These are phyloP conservation scores for Spathaspora hagerdaliae DNA, from an alignment of 805 yeast genomes.

Conservation along the genomic window DNA sequence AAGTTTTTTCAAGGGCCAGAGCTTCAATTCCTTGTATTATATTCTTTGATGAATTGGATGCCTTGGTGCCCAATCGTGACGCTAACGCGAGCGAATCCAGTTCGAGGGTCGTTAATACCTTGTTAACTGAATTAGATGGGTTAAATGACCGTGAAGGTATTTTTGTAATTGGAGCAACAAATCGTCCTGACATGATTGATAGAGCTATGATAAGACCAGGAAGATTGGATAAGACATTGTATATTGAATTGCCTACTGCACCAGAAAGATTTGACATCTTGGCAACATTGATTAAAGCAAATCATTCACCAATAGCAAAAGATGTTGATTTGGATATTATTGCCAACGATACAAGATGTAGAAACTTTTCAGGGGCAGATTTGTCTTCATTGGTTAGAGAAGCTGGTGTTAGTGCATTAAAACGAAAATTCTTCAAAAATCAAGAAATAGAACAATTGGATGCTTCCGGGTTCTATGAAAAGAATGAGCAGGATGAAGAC, in stretches of 20 bases:
- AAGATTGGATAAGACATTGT: conserved; percentile 86
- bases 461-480: conserved; percentile 23
- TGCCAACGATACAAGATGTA: conserved; percentile 74
- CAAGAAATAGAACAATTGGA: conserved; percentile 38
- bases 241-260: conserved; percentile 81
- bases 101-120: conserved; percentile 89
- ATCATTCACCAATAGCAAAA: conserved; percentile 67
- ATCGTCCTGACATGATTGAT: conserved; percentile 97
- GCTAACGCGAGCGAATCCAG: conserved; percentile 83
- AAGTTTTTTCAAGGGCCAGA: conserved; percentile 87
- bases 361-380: conserved; percentile 95
- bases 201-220: conserved; percentile 98
- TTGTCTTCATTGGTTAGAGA: conserved; percentile 87
- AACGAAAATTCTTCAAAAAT: conserved; percentile 59
- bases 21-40: conserved; percentile 92
- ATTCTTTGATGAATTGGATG: conserved; percentile 94
- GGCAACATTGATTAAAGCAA: conserved; percentile 65
- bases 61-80: conserved; percentile 92
- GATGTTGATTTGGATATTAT: conserved; percentile 59
- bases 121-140: conserved; percentile 93
- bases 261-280: conserved; percentile 80
- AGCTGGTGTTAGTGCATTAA: conserved; percentile 86
- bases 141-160: conserved; percentile 89
- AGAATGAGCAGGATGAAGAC: conserved; percentile 15
- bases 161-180: conserved; percentile 94